Base-by-base conservation (phyloP, 129 eudicot genomes). In the Solidago caesia region DNA sequence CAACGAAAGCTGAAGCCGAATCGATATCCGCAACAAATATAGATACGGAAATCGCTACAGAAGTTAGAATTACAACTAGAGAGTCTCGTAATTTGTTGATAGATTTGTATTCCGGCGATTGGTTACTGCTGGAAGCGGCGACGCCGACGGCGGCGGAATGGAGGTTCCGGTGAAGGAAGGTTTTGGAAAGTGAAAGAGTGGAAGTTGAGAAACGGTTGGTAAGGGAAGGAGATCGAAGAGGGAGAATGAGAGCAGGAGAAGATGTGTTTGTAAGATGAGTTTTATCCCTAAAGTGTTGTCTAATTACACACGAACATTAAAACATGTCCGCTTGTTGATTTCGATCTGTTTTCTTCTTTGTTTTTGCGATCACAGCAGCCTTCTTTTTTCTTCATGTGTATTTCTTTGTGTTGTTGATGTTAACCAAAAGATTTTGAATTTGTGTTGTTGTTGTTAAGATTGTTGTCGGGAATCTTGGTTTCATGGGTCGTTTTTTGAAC, bases 1-100 rank as follows among this genome's bases (percentile, higher is more conserved):
- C 92, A 7, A 94, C 98, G 68, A 94, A 94, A 4, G 97, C 98
- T 39, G 92, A 83, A 2, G 96, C 96, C 1, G 90, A 70, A 75
- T 82, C 91, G 26, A 90, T 80, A 78, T 93, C 98, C 1, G 83
- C 63, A 2, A 86, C 82, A 53, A 83, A 86, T 0, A 93, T 11
- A 43, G 89, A 68, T 9, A 84, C 73, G 12, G 95, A 92, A 58
- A 92, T 74, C 43, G 98, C 96, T 15, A 88, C 78, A 1, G 97
- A 93, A 52, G 98, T 73, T 75, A 86, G 67, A 2, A 87, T 64
- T 4, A 93, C 89, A 2, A 90, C 33, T 2, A 88, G 1, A 4
- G 88, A 77, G 44, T 93, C 92, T 9, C 86, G 27, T 12, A 86
- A 33, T 44, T 77, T 88, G 64, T 53, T 78, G 73, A 67, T 65